Evolutionary conservation across 208 protist genomes (phyloP).

Genomic region (Crithidia fasciculata): DNA sequence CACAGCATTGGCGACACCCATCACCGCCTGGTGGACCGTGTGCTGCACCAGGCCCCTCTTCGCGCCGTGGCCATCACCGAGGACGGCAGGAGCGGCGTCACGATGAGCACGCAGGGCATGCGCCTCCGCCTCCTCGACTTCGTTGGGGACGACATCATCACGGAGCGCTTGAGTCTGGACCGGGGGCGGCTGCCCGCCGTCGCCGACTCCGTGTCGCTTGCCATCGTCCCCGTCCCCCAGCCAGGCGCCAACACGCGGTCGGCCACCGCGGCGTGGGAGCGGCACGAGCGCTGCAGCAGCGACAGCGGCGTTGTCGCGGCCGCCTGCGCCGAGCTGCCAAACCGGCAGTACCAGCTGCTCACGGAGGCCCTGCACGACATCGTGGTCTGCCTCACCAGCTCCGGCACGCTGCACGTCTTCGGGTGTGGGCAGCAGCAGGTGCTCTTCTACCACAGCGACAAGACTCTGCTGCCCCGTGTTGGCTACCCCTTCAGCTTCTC

Average conservation of each 20-base stretch:
- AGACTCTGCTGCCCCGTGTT: conserved; percentile 33
- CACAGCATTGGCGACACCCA: conserved; percentile 18
- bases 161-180: conserved; percentile 37
- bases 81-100: conserved; percentile 62
- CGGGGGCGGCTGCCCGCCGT: conserved; percentile 41
- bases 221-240: conserved; percentile 34
- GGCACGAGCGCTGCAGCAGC: conserved; percentile 23
- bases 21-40: conserved; percentile 31
- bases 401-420: conserved; percentile 57
- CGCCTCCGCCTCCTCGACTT: conserved; percentile 60
- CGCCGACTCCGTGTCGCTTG: conserved; percentile 38
- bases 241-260: not conserved
- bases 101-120: conserved; percentile 66
- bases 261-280: not conserved
- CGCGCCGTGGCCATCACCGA: conserved; percentile 62
- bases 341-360: conserved; percentile 29
- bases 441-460: conserved; percentile 40
- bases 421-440: conserved; percentile 38
- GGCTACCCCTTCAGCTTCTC: conserved; percentile 40
- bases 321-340: conserved; percentile 3
- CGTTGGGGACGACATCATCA: conserved; percentile 41
- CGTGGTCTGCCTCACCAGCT: conserved; percentile 48
- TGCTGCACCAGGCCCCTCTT: conserved; percentile 46
- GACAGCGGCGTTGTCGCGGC: conserved; percentile 3
- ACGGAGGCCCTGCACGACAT: conserved; percentile 38